phyloP scores from a whole-genome alignment of 352 stramenopile genomes.

The Pythium aphanidermatum region DNA sequence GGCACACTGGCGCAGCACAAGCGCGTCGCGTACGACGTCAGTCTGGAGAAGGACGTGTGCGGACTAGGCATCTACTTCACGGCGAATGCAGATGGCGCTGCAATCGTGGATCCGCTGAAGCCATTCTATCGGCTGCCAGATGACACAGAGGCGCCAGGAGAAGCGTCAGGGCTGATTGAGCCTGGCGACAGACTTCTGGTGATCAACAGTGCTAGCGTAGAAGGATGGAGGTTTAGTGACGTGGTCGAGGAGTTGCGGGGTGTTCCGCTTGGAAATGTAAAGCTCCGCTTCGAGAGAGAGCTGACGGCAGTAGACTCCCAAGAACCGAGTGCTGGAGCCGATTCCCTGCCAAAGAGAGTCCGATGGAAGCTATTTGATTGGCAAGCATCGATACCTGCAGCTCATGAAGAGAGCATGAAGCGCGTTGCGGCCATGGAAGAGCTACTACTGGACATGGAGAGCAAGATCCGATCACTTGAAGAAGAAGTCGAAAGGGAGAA shows the following conservation, averaged over 20 bases:
- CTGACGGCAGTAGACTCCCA: neutral
- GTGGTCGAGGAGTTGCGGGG: slow-evolving; percentile 60
- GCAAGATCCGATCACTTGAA: slow-evolving; percentile 27
- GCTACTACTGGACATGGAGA: slow-evolving; percentile 26
- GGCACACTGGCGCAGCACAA: neutral
- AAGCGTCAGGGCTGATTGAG: slow-evolving; percentile 42
- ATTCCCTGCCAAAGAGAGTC: too few species aligned
- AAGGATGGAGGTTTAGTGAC: slow-evolving; percentile 27
- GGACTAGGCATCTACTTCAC: slow-evolving; percentile 75
- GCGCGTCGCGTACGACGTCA: slow-evolving; percentile 44
- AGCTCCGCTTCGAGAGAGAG: slow-evolving; percentile 32
- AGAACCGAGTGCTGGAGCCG: neutral
- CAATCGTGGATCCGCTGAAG: slow-evolving; percentile 47
- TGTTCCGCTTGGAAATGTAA: slow-evolving; percentile 30
- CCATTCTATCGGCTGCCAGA: slow-evolving; percentile 68
- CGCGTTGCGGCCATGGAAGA: slow-evolving; percentile 8
- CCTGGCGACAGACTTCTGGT: slow-evolving; percentile 41
- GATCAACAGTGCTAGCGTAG: slow-evolving; percentile 37
- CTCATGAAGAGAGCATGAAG: slow-evolving; percentile 10
- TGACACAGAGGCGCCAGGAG: slow-evolving; percentile 39
- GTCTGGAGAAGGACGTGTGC: slow-evolving; percentile 47
- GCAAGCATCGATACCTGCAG: neutral
- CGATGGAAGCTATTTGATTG: slow-evolving; percentile 21
- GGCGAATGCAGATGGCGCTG: slow-evolving; percentile 21
- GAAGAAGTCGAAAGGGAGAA: slow-evolving; percentile 45